A percentile compares a stretch with the other conserved stretches of the same genome.
Evolutionary conservation across 2,329 filamentous ascomycete genomes (phyloP).

Genomic region (Colletotrichum camelliae): DNA sequence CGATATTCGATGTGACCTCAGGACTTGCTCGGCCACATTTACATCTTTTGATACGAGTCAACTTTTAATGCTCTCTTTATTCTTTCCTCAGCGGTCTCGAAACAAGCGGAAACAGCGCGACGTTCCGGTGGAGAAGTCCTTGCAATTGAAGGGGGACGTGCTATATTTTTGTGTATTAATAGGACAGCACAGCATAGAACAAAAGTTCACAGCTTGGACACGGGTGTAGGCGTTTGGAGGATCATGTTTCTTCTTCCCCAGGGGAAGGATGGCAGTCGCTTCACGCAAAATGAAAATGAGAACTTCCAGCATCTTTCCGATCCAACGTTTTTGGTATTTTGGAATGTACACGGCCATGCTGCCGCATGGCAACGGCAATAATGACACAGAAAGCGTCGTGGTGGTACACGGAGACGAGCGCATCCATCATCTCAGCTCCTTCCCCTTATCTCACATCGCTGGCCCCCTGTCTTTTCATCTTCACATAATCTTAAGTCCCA

Average conservation of each 20-base stretch:
- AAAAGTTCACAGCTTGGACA: constrained; percentile 14
- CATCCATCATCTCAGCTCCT: neutral
- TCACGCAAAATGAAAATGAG: constrained; percentile 3
- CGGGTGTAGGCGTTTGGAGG: neutral
- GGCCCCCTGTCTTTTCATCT: neutral
- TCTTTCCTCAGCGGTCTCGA: neutral
- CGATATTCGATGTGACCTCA: neutral
- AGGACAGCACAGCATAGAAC: constrained; percentile 29
- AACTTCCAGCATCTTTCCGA: neutral
- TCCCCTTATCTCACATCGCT: neutral
- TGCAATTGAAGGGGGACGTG: neutral
- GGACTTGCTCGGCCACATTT: neutral
- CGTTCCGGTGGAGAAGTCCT: neutral
- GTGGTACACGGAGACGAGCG: neutral
- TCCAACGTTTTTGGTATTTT: neutral
- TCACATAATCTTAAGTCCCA: neutral
- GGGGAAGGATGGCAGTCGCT: neutral
- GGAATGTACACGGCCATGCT: neutral
- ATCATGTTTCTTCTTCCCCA: neutral
- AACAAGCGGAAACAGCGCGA: neutral
- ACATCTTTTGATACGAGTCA: neutral
- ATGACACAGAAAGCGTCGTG: neutral
- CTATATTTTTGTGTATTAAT: constrained; percentile 34
- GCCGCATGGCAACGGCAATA: neutral
- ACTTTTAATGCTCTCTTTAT: neutral